Conservation (phyloP, 345 rosid species). For the Clausena lansium region DNA sequence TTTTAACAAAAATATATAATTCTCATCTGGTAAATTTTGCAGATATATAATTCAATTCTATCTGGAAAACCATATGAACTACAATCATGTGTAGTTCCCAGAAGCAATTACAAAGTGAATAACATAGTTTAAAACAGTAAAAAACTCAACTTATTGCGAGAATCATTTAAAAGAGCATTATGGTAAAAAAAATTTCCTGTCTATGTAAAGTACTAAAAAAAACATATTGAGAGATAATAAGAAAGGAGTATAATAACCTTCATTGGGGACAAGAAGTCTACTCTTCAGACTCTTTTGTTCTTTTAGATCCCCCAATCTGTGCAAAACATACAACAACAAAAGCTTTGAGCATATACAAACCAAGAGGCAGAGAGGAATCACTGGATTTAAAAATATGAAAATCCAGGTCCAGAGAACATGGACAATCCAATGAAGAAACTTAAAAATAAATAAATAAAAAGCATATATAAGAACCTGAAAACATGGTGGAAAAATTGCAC, state of each 20-base stretch:
- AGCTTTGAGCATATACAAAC: not conserved
- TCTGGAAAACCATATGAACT: not conserved
- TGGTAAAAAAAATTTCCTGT: not conserved
- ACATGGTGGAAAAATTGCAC: not conserved
- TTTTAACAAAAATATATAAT: not conserved
- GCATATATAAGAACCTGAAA: not conserved
- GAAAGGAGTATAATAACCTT: constrained; percentile 22
- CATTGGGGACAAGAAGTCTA: constrained; percentile 17
- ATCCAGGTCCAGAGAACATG: not conserved
- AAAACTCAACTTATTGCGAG: not conserved
- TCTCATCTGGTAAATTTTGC: not conserved
- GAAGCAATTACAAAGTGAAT: not conserved
- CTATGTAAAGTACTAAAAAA: not conserved
- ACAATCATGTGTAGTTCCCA: not conserved
- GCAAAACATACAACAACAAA: constrained; percentile 16
- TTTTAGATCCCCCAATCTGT: constrained; percentile 21
- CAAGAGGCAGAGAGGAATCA: not conserved
- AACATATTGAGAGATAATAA: not conserved
- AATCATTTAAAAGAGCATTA: not conserved
- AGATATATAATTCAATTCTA: not conserved
- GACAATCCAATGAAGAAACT: not conserved
- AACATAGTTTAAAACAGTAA: not conserved
- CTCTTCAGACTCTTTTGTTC: constrained; percentile 15
- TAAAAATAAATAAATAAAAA: not conserved
- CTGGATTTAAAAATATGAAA: not conserved